Percentiles rank a stretch among this genome's conserved stretches.
Evolutionary conservation across 345 rosid species (phyloP).

Genomic region (Sisymbrium irio): DNA sequence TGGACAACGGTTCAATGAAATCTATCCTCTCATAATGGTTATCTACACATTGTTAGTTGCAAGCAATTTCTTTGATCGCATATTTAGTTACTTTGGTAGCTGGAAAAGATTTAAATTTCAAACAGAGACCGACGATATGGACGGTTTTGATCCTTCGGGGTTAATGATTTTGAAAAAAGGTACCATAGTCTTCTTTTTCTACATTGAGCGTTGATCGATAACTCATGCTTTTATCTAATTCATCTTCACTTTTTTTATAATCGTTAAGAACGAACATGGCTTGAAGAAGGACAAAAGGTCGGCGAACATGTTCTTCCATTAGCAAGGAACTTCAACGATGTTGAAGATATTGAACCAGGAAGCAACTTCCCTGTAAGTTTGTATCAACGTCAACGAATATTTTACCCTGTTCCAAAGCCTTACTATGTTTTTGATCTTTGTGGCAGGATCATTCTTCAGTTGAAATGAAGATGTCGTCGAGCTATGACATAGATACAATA

Average conservation of each 20-base stretch:
- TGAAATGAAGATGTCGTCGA: constrained; percentile 63
- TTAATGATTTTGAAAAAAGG: constrained; percentile 89
- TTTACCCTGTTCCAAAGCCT: background rate
- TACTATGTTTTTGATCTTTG: background rate
- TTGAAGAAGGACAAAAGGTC: constrained; percentile 76
- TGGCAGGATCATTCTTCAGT: constrained; percentile 58
- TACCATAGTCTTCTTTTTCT: constrained; percentile 5
- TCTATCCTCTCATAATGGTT: constrained; percentile 98
- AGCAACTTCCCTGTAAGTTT: constrained; percentile 46
- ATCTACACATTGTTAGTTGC: constrained; percentile 85
- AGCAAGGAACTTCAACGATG: constrained; percentile 76
- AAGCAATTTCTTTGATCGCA: constrained; percentile 87
- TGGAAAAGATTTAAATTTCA: constrained; percentile 89
- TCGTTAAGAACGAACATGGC: constrained; percentile 74
- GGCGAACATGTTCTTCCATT: constrained; percentile 93
- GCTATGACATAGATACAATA: constrained; percentile 35
- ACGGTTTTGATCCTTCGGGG: constrained; percentile 95
- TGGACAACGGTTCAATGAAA: constrained; percentile 81
- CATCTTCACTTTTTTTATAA: background rate
- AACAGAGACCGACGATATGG: constrained; percentile 79
- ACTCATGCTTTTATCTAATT: background rate
- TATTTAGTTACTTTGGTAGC: constrained; percentile 85
- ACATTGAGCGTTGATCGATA: background rate
- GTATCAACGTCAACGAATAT: background rate
- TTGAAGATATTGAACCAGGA: constrained; percentile 73